A percentile compares a stretch with the other conserved stretches of the same genome.
phyloP scores from a whole-genome alignment of 805 yeast genomes.

The Saturnispora silvae region DNA sequence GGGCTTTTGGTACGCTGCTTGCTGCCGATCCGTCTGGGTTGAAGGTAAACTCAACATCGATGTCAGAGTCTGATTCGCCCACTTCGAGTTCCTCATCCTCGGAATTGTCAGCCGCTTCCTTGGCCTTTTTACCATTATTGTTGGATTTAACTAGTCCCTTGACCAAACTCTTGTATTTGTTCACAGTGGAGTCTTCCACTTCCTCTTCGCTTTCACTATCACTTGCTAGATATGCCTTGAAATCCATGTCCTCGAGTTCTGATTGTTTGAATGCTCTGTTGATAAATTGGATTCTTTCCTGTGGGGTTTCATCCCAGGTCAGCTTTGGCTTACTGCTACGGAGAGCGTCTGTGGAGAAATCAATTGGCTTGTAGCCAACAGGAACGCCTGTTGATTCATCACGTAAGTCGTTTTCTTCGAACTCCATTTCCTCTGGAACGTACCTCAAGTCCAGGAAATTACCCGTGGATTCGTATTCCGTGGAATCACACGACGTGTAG shows the following conservation, averaged over 20 bases:
- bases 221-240: conserved; percentile 83
- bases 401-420: conserved; percentile 57
- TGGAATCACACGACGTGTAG: conserved; percentile 83
- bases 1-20: conserved; percentile 24
- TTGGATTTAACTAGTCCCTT: neutral
- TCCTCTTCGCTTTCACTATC: conserved; percentile 51
- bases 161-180: conserved; percentile 4
- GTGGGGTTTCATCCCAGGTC: conserved; percentile 98
- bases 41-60: conserved; percentile 83
- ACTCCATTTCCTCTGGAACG: conserved; percentile 86
- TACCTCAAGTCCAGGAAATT: conserved; percentile 87
- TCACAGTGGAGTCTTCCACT: conserved; percentile 9
- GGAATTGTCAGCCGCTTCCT: neutral
- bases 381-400: conserved; percentile 71
- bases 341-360: conserved; percentile 86
- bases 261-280: conserved; percentile 76
- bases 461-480: conserved; percentile 93
- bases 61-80: conserved; percentile 28
- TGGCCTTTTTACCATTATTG: neutral
- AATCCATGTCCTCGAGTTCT: conserved; percentile 85
- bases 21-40: conserved; percentile 57
- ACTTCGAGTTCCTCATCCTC: conserved; percentile 11
- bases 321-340: conserved; percentile 93
- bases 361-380: conserved; percentile 62
- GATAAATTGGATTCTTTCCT: conserved; percentile 68